A percentile compares a stretch with the other conserved stretches of the same genome.
Conservation (phyloP, 2,329 filamentous ascomycete species). For the Westerdykella aurantiaca region DNA sequence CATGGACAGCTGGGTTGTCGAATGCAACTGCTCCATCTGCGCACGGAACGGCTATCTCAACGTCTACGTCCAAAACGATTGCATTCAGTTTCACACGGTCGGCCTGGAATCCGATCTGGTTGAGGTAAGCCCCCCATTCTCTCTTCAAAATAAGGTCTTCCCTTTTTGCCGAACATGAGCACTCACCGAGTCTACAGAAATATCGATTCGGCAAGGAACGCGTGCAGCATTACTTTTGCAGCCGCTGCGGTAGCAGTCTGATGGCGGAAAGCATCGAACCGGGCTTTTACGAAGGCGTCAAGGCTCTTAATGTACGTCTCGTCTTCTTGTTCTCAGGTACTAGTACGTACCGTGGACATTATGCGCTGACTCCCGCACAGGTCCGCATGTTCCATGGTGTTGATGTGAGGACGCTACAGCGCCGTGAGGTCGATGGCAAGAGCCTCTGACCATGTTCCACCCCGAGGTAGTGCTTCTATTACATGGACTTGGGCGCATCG, state of each 20-base stretch:
- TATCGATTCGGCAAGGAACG: slow-evolving; percentile 24
- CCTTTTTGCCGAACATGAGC: not conserved
- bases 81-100: slow-evolving; percentile 17
- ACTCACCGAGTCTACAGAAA: slow-evolving; percentile 8
- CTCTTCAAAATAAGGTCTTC: not conserved
- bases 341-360: not conserved
- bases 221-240: slow-evolving; percentile 29
- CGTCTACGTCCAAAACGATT: slow-evolving; percentile 31
- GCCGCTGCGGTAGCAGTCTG: slow-evolving; percentile 22
- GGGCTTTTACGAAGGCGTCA: slow-evolving; percentile 24
- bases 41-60: slow-evolving; percentile 48
- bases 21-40: slow-evolving; percentile 52
- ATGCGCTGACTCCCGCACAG: slow-evolving; percentile 1
- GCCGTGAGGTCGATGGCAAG: slow-evolving; percentile 17
- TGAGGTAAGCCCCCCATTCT: slow-evolving; percentile 2
- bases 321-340: not conserved
- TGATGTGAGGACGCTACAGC: slow-evolving; percentile 18
- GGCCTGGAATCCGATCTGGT: slow-evolving; percentile 10
- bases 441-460: slow-evolving; percentile 6
- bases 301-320: slow-evolving; percentile 21
- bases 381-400: slow-evolving; percentile 24
- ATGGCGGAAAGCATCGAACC: slow-evolving; percentile 23
- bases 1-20: slow-evolving; percentile 37
- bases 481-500: not conserved
- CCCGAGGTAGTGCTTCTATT: not conserved